phyloP scores from a whole-genome alignment of 176 grass and related monocot genomes.

The Dactylis glomerata region DNA sequence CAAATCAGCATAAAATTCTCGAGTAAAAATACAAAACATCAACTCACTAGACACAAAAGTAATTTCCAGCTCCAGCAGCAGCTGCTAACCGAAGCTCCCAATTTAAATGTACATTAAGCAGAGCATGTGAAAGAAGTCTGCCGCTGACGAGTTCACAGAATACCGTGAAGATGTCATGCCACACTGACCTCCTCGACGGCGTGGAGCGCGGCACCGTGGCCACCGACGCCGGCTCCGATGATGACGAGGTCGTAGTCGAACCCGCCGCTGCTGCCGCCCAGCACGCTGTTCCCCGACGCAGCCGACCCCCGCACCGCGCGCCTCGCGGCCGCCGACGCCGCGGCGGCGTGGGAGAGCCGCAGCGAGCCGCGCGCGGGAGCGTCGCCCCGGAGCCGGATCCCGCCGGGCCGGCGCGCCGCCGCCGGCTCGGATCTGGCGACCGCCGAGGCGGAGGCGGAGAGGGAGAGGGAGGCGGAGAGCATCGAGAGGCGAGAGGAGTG shows the following conservation, averaged over 20 bases:
- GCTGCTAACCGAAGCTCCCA: background rate
- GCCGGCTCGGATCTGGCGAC: conserved; percentile 21
- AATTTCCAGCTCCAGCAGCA: background rate
- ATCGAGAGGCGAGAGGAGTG: conserved; percentile 17
- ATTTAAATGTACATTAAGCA: background rate
- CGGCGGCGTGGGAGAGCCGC: conserved; percentile 13
- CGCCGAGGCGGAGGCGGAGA: conserved; percentile 36
- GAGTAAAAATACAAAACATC: background rate
- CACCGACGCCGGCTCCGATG: conserved; percentile 79
- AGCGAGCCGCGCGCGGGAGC: conserved; percentile 22
- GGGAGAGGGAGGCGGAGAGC: conserved; percentile 44
- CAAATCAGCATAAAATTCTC: background rate
- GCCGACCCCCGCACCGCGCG: conserved; percentile 11
- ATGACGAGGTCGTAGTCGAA: conserved; percentile 93
- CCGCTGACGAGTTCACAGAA: background rate
- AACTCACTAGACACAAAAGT: background rate
- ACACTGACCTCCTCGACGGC: conserved; percentile 72
- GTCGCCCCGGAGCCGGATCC: conserved; percentile 36
- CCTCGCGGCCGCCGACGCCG: background rate
- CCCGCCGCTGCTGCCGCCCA: conserved; percentile 29
- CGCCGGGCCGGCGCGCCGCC: background rate
- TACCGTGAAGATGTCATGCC: background rate
- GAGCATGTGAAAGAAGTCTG: background rate
- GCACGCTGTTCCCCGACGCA: conserved; percentile 35
- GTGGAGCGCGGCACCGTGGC: conserved; percentile 82